Evolutionary conservation across 2,329 filamentous ascomycete genomes (phyloP), one percentile per base, ranked within the genome.

Genomic region (Graphiopsis chlorocephala): DNA sequence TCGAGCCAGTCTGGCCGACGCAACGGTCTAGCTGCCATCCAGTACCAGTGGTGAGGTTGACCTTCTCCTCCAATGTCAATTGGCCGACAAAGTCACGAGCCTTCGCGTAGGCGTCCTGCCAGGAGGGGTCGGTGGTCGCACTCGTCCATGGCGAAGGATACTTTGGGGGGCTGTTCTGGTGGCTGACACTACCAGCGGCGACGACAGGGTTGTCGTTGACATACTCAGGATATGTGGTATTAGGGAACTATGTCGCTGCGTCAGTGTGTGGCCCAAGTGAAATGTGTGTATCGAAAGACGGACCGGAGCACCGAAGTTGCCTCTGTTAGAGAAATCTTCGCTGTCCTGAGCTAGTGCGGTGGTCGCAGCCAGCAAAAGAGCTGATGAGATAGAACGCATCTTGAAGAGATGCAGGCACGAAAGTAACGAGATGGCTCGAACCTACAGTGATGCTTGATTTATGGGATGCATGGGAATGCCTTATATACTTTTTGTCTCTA

Each of bases 1-100:
- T 83, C 6, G 89, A 81, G 45, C 91, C 91, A 33, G 74, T 77
- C 70, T 96, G 89, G 65, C 93, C 93, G 15, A 96, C 92, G 71
- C 92, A 95, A 67, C 85, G 82, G 66, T 91, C 90, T 53, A 85
- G 80, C 76, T 84, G 76, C 74, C 74, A 70, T n/a, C 72, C 92
- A 69, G 89, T 86, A 38, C 73, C 72, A 17, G 72, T 75, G 15
- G 73, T 76, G 35, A 77, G 63, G 64, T 76, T 75, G 66, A 76
- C 73, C 65, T 75, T 76, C 68, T 76, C 74, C 15, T 70, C 68
- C 25, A 74, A 64, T 29, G 72, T 76, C 61, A 77, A 66, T 61
- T 77, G 71, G 25, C 66, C 67, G 20, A 77, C 74, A 35, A 77
- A 71, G 28, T 68, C 70, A 25, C 66, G 62, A 52, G 75, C 75